Base-by-base conservation (phyloP, 768 basidiomycete genomes). In the Cystofilobasidium bisporidii region DNA sequence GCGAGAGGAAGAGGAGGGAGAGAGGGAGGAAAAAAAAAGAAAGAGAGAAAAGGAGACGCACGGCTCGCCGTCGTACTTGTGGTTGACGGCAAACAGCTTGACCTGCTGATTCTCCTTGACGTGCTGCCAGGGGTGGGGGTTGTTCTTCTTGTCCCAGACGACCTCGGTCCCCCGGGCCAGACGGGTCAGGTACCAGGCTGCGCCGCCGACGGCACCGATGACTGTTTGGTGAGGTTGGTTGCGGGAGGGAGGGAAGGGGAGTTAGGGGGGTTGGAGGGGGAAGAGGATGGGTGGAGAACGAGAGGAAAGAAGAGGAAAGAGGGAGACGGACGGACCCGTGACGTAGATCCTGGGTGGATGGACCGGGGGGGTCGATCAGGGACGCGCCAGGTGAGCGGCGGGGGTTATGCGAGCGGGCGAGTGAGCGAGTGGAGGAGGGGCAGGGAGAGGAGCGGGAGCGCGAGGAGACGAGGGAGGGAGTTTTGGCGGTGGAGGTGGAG, bases 71-170 rank as follows among this genome's bases (percentile, higher is more conserved):
- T 67, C 65, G 59, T 67, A 61, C 65, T 67, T 53, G 43, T 67
- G 65, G 65, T 67, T 67, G 65, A 67, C 64, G 43, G 71, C 57
- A 63, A 69, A 63, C 32, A 72, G 65, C 72, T 72, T 72, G 65
- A 70, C 65, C 65, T 71, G 67, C 47, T 71, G 71, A 47, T 70
- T 70, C 22, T 63, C 70, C 70, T 72, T 63, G 63, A 73, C 64
- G 67, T 71, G 65, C 60, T 71, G 63, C 72, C 72, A 73, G 58
- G 72, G 72, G 60, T 70, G 64, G 48, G 72, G 72, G 72, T 72
- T 72, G 60, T 66, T 66, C 58, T 69, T 61, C 38, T 53, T 43
- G 59, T 69, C 69, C 69, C 69, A 69, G 55, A 69, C 50, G 53
- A 69, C 65, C 36, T 70, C 70, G 47, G 67, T 67, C 4, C 55